Conservation (phyloP, 2,329 filamentous ascomycete species). For the Plectosphaerella cucumerina region DNA sequence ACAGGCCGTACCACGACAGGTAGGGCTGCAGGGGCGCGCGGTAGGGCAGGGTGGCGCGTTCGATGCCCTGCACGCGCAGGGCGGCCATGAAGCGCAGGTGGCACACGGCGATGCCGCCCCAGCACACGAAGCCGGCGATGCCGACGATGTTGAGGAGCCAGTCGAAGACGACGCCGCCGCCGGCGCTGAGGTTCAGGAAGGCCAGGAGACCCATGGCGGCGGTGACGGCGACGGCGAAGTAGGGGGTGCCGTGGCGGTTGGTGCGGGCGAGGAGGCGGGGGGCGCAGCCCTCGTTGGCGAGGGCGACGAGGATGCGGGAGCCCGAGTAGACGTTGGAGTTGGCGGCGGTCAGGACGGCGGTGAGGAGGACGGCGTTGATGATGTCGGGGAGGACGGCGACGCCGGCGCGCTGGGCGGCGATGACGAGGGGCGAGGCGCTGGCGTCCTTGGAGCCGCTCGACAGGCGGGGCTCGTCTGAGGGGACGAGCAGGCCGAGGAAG, state of each 20-base stretch:
- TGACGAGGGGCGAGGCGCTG: conserved; percentile 62
- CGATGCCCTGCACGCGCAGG: conserved; percentile 50
- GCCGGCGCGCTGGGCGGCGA: conserved; percentile 57
- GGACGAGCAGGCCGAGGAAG: conserved; percentile 69
- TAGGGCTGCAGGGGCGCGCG: conserved; percentile 59
- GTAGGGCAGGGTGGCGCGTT: conserved; percentile 56
- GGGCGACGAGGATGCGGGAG: conserved; percentile 62
- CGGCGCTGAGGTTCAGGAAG: conserved; percentile 61
- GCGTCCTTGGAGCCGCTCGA: conserved; percentile 50
- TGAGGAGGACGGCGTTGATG: conserved; percentile 75
- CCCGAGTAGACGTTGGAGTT: conserved; percentile 75
- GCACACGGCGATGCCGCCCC: conserved; percentile 61
- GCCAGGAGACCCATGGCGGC: conserved; percentile 58
- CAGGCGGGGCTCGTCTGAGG: conserved; percentile 54
- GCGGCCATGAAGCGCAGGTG: conserved; percentile 64
- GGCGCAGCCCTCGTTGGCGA: conserved; percentile 61
- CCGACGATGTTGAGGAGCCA: conserved; percentile 71
- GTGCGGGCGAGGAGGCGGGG: conserved; percentile 56
- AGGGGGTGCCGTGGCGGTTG: conserved; percentile 59
- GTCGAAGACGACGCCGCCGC: conserved; percentile 59
- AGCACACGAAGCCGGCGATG: conserved; percentile 66
- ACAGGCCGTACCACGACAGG: conserved; percentile 60
- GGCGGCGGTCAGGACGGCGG: conserved; percentile 73
- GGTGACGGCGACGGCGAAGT: conserved; percentile 52
- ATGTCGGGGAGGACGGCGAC: conserved; percentile 61